Evolutionary conservation across 805 yeast genomes (phyloP).

Genomic region (Yamadazyma scolyti): DNA sequence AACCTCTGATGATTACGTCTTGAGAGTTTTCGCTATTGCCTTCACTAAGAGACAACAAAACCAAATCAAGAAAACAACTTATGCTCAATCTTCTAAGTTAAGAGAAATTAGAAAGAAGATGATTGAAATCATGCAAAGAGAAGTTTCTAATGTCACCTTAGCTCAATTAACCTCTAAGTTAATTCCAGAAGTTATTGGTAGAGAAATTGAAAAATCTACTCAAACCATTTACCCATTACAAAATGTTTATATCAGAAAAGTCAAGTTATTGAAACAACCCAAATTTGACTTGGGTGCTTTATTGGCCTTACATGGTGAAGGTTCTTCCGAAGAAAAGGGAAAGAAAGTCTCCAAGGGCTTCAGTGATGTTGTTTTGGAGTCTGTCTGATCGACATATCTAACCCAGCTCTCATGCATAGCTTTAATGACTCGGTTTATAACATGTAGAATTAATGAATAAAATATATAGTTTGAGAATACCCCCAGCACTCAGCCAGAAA

Average conservation of each 20-base stretch:
- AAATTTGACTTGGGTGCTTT: constrained; percentile 96
- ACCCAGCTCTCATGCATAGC: too few species aligned
- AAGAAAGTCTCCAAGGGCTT: constrained; percentile 93
- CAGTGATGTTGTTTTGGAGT: constrained; percentile 97
- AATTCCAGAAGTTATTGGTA: constrained; percentile 97
- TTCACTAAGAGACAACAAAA: constrained; percentile 97
- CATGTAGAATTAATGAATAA: too few species aligned
- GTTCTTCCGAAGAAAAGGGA: constrained; percentile 83
- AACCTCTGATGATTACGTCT: constrained; percentile 95
- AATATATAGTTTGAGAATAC: too few species aligned
- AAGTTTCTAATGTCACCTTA: constrained; percentile 89
- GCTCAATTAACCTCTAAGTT: constrained; percentile 96
- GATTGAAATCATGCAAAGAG: constrained; percentile 93
- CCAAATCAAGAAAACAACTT: constrained; percentile 96
- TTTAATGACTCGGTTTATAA: too few species aligned
- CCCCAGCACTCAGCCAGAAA: too few species aligned
- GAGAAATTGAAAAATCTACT: constrained; percentile 96
- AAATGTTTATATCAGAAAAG: constrained; percentile 98
- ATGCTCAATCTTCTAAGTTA: constrained; percentile 96
- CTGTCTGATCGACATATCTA: constrained; percentile 64
- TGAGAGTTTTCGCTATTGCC: constrained; percentile 95
- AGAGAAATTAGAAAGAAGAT: constrained; percentile 96
- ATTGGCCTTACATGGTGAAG: constrained; percentile 96
- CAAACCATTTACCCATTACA: constrained; percentile 94
- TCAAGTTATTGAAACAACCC: constrained; percentile 96